Base-by-base conservation (phyloP, 441 rosid genomes). In the Aquilaria agallochum region DNA sequence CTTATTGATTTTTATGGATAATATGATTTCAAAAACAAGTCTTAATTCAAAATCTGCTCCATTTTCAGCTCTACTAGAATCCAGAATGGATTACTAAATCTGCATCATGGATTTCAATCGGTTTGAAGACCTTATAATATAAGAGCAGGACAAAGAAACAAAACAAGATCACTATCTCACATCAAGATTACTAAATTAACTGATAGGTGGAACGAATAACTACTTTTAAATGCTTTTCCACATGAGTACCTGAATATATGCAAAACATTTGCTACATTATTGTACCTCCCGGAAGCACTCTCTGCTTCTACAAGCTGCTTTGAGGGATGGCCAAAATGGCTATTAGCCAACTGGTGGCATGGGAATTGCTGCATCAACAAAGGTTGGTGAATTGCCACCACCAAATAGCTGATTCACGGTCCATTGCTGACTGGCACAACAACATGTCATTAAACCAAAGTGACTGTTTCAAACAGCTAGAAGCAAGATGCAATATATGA, bases 391-490 rank as follows among this genome's bases (percentile, higher is more conserved):
- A 74, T 89, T 89, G 65, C 97, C 99, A 60, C 98, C 98, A 32
- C 99, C 99, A 70, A 89, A 88, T 56, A 95, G 79, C 76, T 89
- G 88, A 82, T 95, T 97, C 96, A 92, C 14, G 96, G 97, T n/a
- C 96, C 99, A 86, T 87, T 81, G 62, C 96, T 97, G 59, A 88
- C 57, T 50, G 99, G 89, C 62, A 92, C 93, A 57, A 92, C 71
- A 51, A 89, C 87, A 96, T 92, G 78, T 64, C 61, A 62, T 53
- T 51, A 46, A 46, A 56, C 7, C 47, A 46, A 61, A 60, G 45
- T 62, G 47, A 27, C 52, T 11, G 27, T 27, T 20, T 56, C 45
- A 40, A 40, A 10, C 45, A 40, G 45, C 45, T 10, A 40, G 45
- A 40, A 40, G 10, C 45, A 40, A 40, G 44, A 40, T 40, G 45